These are phyloP conservation scores for Cetradonia linearis DNA, from an alignment of 495 filamentous ascomycete species.

Conservation along the genomic window DNA sequence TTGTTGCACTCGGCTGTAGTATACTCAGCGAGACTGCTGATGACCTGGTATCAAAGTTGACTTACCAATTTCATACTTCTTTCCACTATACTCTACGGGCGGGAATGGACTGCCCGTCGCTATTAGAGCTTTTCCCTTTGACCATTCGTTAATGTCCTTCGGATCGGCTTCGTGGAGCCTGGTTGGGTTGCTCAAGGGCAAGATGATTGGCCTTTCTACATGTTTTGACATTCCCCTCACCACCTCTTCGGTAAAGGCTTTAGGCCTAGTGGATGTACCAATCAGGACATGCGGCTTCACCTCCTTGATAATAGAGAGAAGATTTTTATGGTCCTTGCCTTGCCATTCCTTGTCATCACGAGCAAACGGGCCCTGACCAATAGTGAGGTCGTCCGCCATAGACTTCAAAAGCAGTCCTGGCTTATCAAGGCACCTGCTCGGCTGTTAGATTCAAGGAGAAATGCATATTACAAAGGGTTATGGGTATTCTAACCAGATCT, in stretches of 20 bases:
- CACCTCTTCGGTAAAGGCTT: conserved; percentile 66
- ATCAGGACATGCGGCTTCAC: conserved; percentile 75
- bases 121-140: conserved; percentile 64
- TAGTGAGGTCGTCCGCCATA: conserved; percentile 46
- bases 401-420: conserved; percentile 65
- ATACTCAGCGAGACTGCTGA: not conserved
- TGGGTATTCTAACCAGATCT: conserved; percentile 57
- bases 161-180: conserved; percentile 74
- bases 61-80: conserved; percentile 53
- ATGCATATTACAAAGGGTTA: not conserved
- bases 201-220: conserved; percentile 65
- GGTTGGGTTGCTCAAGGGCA: conserved; percentile 82
- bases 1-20: conserved; percentile 76
- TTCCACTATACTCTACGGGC: conserved; percentile 58
- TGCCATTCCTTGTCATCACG: conserved; percentile 56
- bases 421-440: conserved; percentile 70
- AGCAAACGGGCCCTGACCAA: conserved; percentile 57
- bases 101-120: conserved; percentile 80
- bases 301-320: conserved; percentile 56
- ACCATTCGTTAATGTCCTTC: conserved; percentile 69
- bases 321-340: conserved; percentile 41
- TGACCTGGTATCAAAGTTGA: not conserved
- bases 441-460: too few relatives aligned
- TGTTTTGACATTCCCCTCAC: conserved; percentile 72
- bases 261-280: conserved; percentile 72